Base-by-base conservation (phyloP, 2,329 filamentous ascomycete species). In the Aspergillus novofumigatus region DNA sequence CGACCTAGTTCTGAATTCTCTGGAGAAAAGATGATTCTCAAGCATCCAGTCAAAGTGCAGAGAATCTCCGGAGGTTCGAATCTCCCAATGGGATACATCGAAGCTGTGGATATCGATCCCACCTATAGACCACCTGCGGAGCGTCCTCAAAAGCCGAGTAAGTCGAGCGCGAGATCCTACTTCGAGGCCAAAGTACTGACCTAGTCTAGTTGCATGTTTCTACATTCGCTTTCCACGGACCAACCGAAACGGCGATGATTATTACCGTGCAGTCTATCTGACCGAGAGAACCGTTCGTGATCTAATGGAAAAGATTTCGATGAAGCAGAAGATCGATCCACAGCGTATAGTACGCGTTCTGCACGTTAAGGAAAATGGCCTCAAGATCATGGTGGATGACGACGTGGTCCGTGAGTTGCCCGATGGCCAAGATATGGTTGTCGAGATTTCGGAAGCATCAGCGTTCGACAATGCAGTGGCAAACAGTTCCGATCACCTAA, bases 351-450 rank as follows among this genome's bases (percentile, higher is more conserved):
- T 86, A 1, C 86, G 89, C 38, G 87, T 87, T 1, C 79, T 96
- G 4, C 90, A 86, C 56, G 79, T 92, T 53, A 87, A 90, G 45
- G 81, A 86, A 14, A 86, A 86, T 62, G 91, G 91, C 0, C 76
- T 97, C 1, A 86, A 92, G 67, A 86, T 97, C 55, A 85, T 95
- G 68, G 83, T 97, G 65, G 94, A 97, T 67, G 92, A 97, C 68
- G 92, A 97, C 61, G 87, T 95, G 50, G 85, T 97, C 32, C 83
- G 84, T 48, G 89, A 93, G 72, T 80, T 97, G 53, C 84, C 86
- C 1, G 94, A 99, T 76, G 92, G 92, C 32, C 91, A 97, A 73
- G 93, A 96, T 68, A 94, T 97, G 88, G 78, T 82, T 41, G 83
- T 83, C 45, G 85, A 88, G 65, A 84, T 87, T 57, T 81, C 90